Base-by-base conservation (phyloP, 2,329 filamentous ascomycete species). In the Sodiomyces alkalinus region DNA sequence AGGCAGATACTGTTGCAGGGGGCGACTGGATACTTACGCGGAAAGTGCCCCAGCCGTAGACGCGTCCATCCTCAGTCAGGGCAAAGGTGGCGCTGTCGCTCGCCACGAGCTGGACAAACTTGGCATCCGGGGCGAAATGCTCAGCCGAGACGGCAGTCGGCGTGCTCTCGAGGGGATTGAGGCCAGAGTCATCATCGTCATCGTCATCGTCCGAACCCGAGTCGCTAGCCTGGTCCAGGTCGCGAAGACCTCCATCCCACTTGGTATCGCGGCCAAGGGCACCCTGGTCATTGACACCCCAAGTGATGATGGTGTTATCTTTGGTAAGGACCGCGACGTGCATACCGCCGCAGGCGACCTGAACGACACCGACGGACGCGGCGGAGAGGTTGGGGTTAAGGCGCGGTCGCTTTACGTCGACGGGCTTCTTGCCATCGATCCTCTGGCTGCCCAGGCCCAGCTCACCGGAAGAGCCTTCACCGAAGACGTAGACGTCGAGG, bases 21-120 rank as follows among this genome's bases (percentile, higher is more conserved):
- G 2, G 6, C 11, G 22, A 21, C 6, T 5, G 17, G 1, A 15
- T 7, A 28, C 36, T 28, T 36, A 38, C 36, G 40, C 79, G 63
- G 60, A 90, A 90, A 9, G 79, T 83, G 21, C 81, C 81, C 80
- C 81, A 90, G 33, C 80, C 80, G 43, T 82, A 90, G 17, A 90
- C 74, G 28, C 68, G 62, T 12, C 81, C 81, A 33, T 79, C 72
- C 25, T 74, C 68, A 8, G 81, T 87, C 19, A 90, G 61, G 7
- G 68, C 79, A 49, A 87, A 85, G 3, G 72, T 79, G 25, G 74
- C 71, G 45, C 74, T 83, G 54, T 87, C 80, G 28, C 72, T 72
- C 19, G 79, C 80, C 22, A 68, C 69, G 32, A 87, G 61, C 44
- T 81, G 70, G n/a, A 53, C 52, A 29, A 60, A 80, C 28, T 64